Evolutionary conservation across 176 grass and related monocot genomes (phyloP), one percentile per base, ranked within the genome.

Genomic region (Lolium rigidum): DNA sequence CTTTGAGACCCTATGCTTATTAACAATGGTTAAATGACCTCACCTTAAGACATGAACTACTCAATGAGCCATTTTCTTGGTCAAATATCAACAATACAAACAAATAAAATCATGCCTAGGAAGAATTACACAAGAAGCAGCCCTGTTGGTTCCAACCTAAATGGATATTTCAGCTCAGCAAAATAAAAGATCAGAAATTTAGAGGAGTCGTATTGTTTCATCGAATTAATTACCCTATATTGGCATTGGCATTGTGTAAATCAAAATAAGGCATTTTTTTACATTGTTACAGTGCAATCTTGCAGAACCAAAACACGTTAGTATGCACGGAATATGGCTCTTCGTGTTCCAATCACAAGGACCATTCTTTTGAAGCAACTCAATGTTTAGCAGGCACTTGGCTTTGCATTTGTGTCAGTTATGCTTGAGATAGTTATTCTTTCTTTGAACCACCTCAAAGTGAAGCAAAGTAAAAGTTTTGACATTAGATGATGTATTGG

Each of bases 171-270:
- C 56, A 61, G 3, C 38, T 25, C 0, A 16, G 18, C 3, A 61
- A 76, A 52, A 79, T 35, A 43, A 21, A 78, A 49, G 4, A 77
- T 77, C 38, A 20, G 41, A 18, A 48, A 65, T 65, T 63, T 49
- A 17, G 14, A 7, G 59, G 78, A 18, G 44, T 10, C 9, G n/a
- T n/a, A 13, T 22, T 3, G 21, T 80, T 64, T 47, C 21, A 8
- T 18, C 2, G 14, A 64, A 64, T 24, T 15, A 64, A 17, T 48
- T 47, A 80, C 2, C 15, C 61, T 67, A 50, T 7, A 37, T 35
- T 1, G 10, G 8, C 31, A 68, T 68, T 13, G 10, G 44, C 61
- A 67, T 80, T 25, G 16, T 35, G 79, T 81, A 66, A 67, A 68
- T 41, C 15, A 55, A 74, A 51, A 58, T 39, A 56, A 43, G 4